Evolutionary conservation across 805 yeast species (phyloP), one percentile per base, ranked within the genome.

Genomic region (Nakazawaea populi): DNA sequence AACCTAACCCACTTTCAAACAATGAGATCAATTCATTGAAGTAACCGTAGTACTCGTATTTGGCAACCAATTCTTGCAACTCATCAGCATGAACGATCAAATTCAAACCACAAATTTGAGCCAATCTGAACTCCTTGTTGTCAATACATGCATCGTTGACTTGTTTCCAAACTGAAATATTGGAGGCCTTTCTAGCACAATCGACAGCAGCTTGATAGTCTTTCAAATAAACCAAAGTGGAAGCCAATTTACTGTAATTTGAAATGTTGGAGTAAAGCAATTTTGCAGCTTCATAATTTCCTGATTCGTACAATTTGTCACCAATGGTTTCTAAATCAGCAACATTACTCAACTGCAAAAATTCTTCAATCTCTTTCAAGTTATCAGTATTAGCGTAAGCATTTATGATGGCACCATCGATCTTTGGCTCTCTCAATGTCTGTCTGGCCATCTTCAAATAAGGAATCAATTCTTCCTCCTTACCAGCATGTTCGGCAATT

Each of bases 121-220:
- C 99, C 55, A 94, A 77, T 69, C 96, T 83, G 78, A 94, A 94
- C 71, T 94, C 99, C 65, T 84, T 84, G 73, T 89, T 87, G 59
- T 85, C 96, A 67, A 94, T 84, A 80, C 99, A 94, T 27, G 97
- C 99, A 67, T 85, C 88, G 71, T 90, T 89, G 47, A 94, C 99
- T 71, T 91, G 95, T 71, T 90, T 94, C 99, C 99, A 94, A 40
- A 94, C 99, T 63, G 78, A 79, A 54, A 86, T 81, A 69, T 89
- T 90, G 36, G 96, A 87, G 3, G 99, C 98, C 72, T 92, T 94
- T 76, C 99, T 87, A 27, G 99, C 99, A 70, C 97, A 90, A 65
- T 94, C 98, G 55, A 94, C 99, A 47, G 99, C 99, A 51, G 89
- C 83, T 72, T 94, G 97, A 69, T 89, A 91, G 66, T 94, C 97